phyloP scores from a whole-genome alignment of 2,329 filamentous ascomycete genomes.

The Colletotrichum sp. region DNA sequence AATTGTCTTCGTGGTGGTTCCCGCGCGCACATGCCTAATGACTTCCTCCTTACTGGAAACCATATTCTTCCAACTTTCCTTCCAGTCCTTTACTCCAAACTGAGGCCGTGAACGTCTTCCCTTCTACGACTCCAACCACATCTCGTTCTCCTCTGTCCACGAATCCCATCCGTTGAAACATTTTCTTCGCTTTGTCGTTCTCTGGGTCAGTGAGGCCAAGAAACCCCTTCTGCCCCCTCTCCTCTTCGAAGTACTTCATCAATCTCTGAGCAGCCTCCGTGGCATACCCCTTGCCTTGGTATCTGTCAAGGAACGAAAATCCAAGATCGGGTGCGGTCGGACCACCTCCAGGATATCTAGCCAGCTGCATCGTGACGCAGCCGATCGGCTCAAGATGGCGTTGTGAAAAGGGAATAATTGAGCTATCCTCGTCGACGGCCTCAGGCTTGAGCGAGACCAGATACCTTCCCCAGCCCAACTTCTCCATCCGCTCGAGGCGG shows the following conservation, averaged over 20 bases:
- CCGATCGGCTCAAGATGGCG: not conserved
- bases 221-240: not conserved
- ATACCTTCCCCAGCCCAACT: not conserved
- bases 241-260: not conserved
- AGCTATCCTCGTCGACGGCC: not conserved
- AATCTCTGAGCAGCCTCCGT: not conserved
- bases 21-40: not conserved
- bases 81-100: not conserved
- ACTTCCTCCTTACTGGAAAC: not conserved
- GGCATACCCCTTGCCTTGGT: not conserved
- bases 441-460: not conserved
- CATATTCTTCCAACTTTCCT: not conserved
- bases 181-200: not conserved
- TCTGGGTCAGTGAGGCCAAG: not conserved
- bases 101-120: not conserved
- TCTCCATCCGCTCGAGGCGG: not conserved
- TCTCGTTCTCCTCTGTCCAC: not conserved
- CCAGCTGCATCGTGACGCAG: not conserved
- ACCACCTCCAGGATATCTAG: not conserved
- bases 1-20: not conserved
- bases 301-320: not conserved
- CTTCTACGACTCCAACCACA: not conserved
- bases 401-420: not conserved
- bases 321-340: not conserved
- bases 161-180: not conserved